phyloP scores from a whole-genome alignment of 305 asterid species.

The Fraxinus sp. region DNA sequence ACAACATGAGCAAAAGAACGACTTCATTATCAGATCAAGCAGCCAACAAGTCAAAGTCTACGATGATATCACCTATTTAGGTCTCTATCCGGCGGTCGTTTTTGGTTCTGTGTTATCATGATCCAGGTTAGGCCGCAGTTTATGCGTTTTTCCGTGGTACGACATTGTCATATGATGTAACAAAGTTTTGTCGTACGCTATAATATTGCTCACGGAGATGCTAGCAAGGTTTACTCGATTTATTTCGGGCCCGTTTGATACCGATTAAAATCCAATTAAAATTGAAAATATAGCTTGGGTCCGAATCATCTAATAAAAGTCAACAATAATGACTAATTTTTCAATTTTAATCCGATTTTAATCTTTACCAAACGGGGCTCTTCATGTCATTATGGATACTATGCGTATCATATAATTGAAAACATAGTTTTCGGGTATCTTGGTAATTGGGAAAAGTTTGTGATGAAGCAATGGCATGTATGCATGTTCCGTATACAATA shows the following conservation, averaged over 20 bases:
- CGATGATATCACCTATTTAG: not conserved
- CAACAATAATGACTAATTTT: too few species aligned
- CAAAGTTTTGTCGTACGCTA: not conserved
- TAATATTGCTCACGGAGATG: not conserved
- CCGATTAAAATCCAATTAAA: too few species aligned
- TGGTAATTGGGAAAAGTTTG: not conserved
- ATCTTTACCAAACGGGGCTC: too few species aligned
- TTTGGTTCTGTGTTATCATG: constrained; percentile 13
- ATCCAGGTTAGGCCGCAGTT: constrained; percentile 31
- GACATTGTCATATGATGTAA: not conserved
- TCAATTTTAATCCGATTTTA: too few species aligned
- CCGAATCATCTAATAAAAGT: too few species aligned
- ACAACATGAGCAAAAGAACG: not conserved
- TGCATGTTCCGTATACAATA: not conserved
- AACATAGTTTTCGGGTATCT: not conserved
- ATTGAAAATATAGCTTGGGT: too few species aligned
- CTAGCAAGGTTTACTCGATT: constrained; percentile 1
- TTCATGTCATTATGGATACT: not conserved
- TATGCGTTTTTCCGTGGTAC: not conserved
- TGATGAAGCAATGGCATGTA: not conserved
- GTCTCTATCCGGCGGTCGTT: not conserved
- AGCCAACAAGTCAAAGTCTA: constrained; percentile 1
- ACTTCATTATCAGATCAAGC: not conserved
- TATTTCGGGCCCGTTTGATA: not conserved
- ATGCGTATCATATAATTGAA: not conserved